A percentile compares a stretch with the other conserved stretches of the same genome.
Evolutionary conservation across 202 grass and related monocot genomes (phyloP).

Genomic region (Musa balbisiana): DNA sequence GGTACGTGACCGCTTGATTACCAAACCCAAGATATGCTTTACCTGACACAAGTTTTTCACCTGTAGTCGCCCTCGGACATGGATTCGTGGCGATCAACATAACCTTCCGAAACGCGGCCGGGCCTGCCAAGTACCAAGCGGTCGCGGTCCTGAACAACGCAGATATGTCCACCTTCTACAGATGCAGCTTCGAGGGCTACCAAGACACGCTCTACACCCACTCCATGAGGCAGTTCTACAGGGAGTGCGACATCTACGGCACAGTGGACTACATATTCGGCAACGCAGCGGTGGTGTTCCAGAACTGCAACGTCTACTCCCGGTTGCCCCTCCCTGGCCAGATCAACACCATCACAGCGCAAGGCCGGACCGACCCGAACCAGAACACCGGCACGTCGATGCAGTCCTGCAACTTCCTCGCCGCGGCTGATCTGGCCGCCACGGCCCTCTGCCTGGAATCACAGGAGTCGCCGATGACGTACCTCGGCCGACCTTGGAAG

Average conservation of each 20-base stretch:
- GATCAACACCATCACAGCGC: constrained; percentile 74
- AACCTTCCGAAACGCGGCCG: constrained; percentile 73
- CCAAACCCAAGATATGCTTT: no score
- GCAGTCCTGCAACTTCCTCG: constrained; percentile 46
- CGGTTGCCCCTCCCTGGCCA: constrained; percentile 50
- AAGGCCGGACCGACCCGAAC: constrained; percentile 69
- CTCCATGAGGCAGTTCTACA: constrained; percentile 82
- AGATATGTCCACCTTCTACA: constrained; percentile 72
- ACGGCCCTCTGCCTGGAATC: no score
- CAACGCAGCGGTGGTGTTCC: constrained; percentile 77
- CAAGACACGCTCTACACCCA: constrained; percentile 93
- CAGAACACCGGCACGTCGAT: constrained; percentile 64
- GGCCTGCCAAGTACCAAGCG: constrained; percentile 58
- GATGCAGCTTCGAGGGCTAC: constrained; percentile 77
- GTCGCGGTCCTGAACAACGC: constrained; percentile 59
- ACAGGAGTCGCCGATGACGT: constrained; percentile 19
- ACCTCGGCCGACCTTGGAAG: constrained; percentile 82
- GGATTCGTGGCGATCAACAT: constrained; percentile 76
- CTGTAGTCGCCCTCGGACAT: constrained; percentile 58
- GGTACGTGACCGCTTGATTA: constrained; percentile 27
- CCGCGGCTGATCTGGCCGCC: constrained; percentile 44
- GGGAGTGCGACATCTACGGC: constrained; percentile 68
- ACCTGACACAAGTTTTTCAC: no score
- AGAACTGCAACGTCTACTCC: constrained; percentile 55
- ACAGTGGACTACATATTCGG: constrained; percentile 92